phyloP scores from a whole-genome alignment of 2,329 filamentous ascomycete genomes.

The Penicillium palitans region DNA sequence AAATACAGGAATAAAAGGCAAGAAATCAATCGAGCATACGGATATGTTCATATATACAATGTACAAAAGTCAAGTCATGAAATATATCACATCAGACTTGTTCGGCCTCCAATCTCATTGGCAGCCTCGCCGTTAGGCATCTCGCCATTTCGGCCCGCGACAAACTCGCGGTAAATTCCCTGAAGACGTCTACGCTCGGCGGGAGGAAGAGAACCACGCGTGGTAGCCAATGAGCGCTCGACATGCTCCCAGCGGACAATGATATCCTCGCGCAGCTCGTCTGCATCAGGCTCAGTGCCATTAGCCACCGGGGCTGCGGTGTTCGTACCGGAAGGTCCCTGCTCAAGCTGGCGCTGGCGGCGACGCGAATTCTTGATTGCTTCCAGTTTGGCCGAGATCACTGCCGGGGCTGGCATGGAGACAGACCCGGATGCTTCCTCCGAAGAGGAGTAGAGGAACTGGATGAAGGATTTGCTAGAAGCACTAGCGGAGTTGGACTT shows the following conservation, averaged over 20 bases:
- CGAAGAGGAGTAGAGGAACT: slow-evolving; percentile 74
- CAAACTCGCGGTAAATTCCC: slow-evolving; percentile 88
- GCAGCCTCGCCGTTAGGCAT: slow-evolving; percentile 91
- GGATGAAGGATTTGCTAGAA: slow-evolving; percentile 60
- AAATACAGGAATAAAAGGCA: slow-evolving; percentile 9
- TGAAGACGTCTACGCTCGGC: slow-evolving; percentile 73
- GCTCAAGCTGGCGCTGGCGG: slow-evolving; percentile 57
- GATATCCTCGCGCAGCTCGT: slow-evolving; percentile 62
- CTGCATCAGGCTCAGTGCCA: slow-evolving; percentile 28
- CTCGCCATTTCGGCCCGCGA: slow-evolving; percentile 87
- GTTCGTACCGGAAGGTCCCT: slow-evolving; percentile 26
- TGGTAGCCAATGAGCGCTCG: slow-evolving; percentile 71
- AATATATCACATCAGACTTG: slow-evolving; percentile 76
- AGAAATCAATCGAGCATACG: slow-evolving; percentile 1
- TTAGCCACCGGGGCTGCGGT: slow-evolving; percentile 19
- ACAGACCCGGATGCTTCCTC: slow-evolving; percentile 56
- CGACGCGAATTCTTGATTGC: slow-evolving; percentile 72
- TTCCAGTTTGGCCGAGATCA: slow-evolving; percentile 78
- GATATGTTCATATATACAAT: slow-evolving; percentile 24
- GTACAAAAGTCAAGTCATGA: slow-evolving; percentile 7
- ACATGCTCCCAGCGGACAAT: slow-evolving; percentile 84
- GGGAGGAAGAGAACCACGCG: slow-evolving; percentile 76
- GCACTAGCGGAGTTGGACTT: slow-evolving; percentile 35
- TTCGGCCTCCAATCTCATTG: slow-evolving; percentile 87
- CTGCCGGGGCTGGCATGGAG: slow-evolving; percentile 72